Evolutionary conservation across 2,329 filamentous ascomycete genomes (phyloP).

Genomic region (Clarireedia homoeocarpa): DNA sequence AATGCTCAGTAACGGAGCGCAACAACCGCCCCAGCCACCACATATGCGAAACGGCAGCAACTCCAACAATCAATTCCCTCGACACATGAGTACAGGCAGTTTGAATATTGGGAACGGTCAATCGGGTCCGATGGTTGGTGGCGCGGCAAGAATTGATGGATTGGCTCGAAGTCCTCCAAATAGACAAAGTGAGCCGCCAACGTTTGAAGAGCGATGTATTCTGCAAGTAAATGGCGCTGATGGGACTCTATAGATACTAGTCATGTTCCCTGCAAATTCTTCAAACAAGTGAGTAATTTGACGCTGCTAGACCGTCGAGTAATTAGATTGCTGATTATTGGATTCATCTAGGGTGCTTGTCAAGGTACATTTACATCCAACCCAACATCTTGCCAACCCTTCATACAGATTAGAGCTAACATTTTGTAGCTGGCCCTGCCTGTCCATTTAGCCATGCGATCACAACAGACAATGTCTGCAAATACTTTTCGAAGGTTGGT

Average conservation of each 20-base stretch:
- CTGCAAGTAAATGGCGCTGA: background rate
- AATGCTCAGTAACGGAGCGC: slow-evolving; percentile 7
- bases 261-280: slow-evolving; percentile 12
- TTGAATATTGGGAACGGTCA: slow-evolving; percentile 10
- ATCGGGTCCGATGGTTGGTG: background rate
- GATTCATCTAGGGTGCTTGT: slow-evolving; percentile 7
- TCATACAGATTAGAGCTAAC: background rate
- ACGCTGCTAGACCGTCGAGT: background rate
- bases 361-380: slow-evolving; percentile 1
- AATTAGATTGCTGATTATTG: background rate
- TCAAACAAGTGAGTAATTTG: slow-evolving; percentile 3
- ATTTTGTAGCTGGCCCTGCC: slow-evolving; percentile 62
- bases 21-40: slow-evolving; percentile 6
- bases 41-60: slow-evolving; percentile 8
- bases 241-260: slow-evolving; percentile 5
- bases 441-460: slow-evolving; percentile 94
- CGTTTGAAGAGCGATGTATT: background rate
- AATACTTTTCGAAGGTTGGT: slow-evolving; percentile 94
- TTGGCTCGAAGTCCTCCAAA: slow-evolving; percentile 8
- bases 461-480: slow-evolving; percentile 84
- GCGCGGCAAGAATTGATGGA: slow-evolving; percentile 3
- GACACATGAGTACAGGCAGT: slow-evolving; percentile 9
- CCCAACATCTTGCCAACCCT: background rate
- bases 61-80: slow-evolving; percentile 8
- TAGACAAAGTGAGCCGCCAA: slow-evolving; percentile 9